phyloP scores from a whole-genome alignment of 2,329 filamentous ascomycete genomes.

The Alternaria longipes region DNA sequence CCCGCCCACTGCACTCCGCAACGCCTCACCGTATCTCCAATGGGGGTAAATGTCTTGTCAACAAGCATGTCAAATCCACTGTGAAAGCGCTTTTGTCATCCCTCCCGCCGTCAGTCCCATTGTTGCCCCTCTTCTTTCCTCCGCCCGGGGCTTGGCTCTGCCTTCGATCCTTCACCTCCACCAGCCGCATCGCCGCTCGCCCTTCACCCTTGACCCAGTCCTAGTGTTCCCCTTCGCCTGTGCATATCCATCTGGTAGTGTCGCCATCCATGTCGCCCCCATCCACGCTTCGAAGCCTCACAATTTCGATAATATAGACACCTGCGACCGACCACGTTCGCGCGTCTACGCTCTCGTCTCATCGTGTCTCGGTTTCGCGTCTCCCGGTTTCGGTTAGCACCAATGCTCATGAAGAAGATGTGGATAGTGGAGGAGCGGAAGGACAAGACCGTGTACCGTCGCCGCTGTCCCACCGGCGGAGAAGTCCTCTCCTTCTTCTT shows the following conservation, averaged over 20 bases:
- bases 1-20: slow-evolving; percentile 10
- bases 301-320: slow-evolving; percentile 20
- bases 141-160: slow-evolving; percentile 1
- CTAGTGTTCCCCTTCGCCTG: slow-evolving; percentile 4
- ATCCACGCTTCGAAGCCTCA: slow-evolving; percentile 5
- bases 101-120: not conserved
- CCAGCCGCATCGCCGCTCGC: slow-evolving; percentile 1
- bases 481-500: slow-evolving; percentile 43
- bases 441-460: slow-evolving; percentile 41
- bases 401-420: slow-evolving; percentile 34
- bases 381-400: slow-evolving; percentile 20
- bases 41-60: slow-evolving; percentile 3
- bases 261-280: slow-evolving; percentile 29
- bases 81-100: slow-evolving; percentile 2
- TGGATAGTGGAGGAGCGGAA: slow-evolving; percentile 37
- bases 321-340: slow-evolving; percentile 24
- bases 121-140: slow-evolving; percentile 4
- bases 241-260: slow-evolving; percentile 6
- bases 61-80: slow-evolving; percentile 5
- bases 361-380: slow-evolving; percentile 17
- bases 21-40: slow-evolving; percentile 13
- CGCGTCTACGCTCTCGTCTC: slow-evolving; percentile 26
- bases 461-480: slow-evolving; percentile 34
- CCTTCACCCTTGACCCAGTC: not conserved
- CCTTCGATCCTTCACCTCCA: not conserved